These are phyloP conservation scores for Phytophthora gonapodyides DNA, from an alignment of 352 stramenopile genomes.

Conservation along the genomic window DNA sequence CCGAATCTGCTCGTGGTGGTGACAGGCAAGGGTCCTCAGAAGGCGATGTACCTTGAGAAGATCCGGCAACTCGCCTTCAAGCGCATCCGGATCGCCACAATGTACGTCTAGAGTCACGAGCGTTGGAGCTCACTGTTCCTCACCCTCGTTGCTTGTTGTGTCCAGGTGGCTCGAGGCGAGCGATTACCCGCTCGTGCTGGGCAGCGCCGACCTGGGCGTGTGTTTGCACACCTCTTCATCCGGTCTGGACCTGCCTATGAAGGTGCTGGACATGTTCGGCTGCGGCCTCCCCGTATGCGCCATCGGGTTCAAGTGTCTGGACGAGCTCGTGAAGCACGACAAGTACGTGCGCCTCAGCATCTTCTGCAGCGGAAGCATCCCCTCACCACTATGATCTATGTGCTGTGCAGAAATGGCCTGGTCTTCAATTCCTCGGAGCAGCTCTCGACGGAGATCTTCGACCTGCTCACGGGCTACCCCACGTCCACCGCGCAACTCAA, in stretches of 20 bases:
- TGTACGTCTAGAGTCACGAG: conserved; percentile 42
- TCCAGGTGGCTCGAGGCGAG: conserved; percentile 94
- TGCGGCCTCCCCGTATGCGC: conserved; percentile 97
- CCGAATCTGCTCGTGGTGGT: conserved; percentile 93
- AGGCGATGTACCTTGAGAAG: conserved; percentile 87
- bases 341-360: conserved; percentile 62
- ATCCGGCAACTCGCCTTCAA: conserved; percentile 76
- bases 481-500: conserved; percentile 46
- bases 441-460: conserved; percentile 62
- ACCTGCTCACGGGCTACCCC: conserved; percentile 65
- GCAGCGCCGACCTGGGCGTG: conserved; percentile 96
- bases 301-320: conserved; percentile 95
- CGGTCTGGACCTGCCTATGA: conserved; percentile 99
- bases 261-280: conserved; percentile 99
- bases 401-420: conserved; percentile 62
- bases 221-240: conserved; percentile 99
- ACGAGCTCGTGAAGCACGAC: conserved; percentile 96
- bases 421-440: conserved; percentile 68
- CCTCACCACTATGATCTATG: neutral
- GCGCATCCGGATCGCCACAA: conserved; percentile 87
- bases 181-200: conserved; percentile 97
- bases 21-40: conserved; percentile 97
- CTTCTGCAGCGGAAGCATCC: neutral
- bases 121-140: neutral
- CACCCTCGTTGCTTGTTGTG: neutral